phyloP scores from a whole-genome alignment of 2,329 filamentous ascomycete species.

The Verruconis gallopava region DNA sequence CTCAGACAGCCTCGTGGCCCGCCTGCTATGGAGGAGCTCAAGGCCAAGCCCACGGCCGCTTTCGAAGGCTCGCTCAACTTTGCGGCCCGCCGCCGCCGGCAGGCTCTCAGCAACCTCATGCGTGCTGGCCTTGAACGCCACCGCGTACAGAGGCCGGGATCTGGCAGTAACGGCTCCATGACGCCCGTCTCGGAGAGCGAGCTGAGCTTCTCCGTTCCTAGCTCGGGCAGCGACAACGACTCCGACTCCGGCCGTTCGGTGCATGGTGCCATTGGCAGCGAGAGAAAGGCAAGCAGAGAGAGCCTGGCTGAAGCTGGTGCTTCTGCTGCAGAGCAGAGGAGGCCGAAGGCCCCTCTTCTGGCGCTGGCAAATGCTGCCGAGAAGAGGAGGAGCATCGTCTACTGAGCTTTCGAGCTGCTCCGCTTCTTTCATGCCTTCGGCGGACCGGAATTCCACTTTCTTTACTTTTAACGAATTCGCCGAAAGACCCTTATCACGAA shows the following conservation, averaged over 20 bases:
- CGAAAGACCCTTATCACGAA: too few species aligned
- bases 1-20: constrained; percentile 86
- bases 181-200: constrained; percentile 80
- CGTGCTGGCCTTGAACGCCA: constrained; percentile 77
- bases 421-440: too few species aligned
- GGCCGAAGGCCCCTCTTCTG: constrained; percentile 66
- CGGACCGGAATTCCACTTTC: too few species aligned
- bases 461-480: too few species aligned
- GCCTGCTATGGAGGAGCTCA: constrained; percentile 80
- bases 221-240: constrained; percentile 36
- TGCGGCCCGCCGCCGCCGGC: constrained; percentile 78
- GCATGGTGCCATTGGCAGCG: constrained; percentile 77
- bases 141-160: constrained; percentile 59
- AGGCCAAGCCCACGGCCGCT: constrained; percentile 78
- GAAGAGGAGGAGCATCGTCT: constrained; percentile 60
- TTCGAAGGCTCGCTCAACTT: constrained; percentile 97
- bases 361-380: constrained; percentile 76
- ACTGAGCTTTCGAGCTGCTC: too few species aligned
- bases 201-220: constrained; percentile 50
- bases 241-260: constrained; percentile 34
- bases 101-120: constrained; percentile 82
- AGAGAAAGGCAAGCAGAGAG: constrained; percentile 50
- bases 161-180: constrained; percentile 56
- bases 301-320: constrained; percentile 37
- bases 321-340: constrained; percentile 45